Conservation (phyloP, 257 asterid species). For the Ilex aquifolium region DNA sequence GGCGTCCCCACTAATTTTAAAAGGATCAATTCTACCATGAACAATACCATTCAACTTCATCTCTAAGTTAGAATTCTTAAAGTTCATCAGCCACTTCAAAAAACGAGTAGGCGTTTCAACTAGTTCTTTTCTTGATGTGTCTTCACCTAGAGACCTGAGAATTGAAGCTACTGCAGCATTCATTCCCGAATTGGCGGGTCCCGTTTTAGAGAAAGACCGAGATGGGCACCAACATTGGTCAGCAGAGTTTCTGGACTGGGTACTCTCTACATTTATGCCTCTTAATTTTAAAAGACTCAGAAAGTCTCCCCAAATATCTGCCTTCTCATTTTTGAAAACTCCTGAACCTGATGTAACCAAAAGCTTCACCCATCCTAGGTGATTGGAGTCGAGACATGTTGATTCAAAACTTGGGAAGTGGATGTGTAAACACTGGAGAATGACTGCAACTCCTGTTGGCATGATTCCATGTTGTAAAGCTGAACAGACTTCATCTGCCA, state of each 20-base stretch:
- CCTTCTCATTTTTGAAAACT: slow-evolving; percentile 47
- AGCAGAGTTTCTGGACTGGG: slow-evolving; percentile 5
- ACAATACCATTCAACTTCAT: slow-evolving; percentile 48
- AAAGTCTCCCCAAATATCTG: slow-evolving; percentile 68
- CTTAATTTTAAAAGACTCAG: slow-evolving; percentile 61
- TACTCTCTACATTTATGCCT: slow-evolving; percentile 26
- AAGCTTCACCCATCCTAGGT: slow-evolving; percentile 48
- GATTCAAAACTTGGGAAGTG: slow-evolving; percentile 52
- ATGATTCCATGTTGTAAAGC: slow-evolving; percentile 68
- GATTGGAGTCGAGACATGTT: slow-evolving; percentile 39
- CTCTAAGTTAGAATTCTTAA: slow-evolving; percentile 47
- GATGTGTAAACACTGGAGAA: slow-evolving; percentile 74
- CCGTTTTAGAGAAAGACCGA: slow-evolving; percentile 23
- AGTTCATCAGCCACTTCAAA: slow-evolving; percentile 71
- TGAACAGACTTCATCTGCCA: slow-evolving; percentile 65
- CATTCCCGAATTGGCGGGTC: slow-evolving; percentile 41
- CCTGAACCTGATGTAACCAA: slow-evolving; percentile 69
- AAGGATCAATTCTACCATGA: slow-evolving; percentile 28
- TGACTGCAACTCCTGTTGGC: slow-evolving; percentile 84
- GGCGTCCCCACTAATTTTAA: slow-evolving; percentile 22
- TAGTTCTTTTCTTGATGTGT: slow-evolving; percentile 73
- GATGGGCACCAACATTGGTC: slow-evolving; percentile 69
- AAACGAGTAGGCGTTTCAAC: slow-evolving; percentile 69
- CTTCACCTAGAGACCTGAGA: slow-evolving; percentile 66
- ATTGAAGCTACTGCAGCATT: slow-evolving; percentile 54